phyloP scores from a whole-genome alignment of 768 basidiomycete species.

The Psilocybe sp. region DNA sequence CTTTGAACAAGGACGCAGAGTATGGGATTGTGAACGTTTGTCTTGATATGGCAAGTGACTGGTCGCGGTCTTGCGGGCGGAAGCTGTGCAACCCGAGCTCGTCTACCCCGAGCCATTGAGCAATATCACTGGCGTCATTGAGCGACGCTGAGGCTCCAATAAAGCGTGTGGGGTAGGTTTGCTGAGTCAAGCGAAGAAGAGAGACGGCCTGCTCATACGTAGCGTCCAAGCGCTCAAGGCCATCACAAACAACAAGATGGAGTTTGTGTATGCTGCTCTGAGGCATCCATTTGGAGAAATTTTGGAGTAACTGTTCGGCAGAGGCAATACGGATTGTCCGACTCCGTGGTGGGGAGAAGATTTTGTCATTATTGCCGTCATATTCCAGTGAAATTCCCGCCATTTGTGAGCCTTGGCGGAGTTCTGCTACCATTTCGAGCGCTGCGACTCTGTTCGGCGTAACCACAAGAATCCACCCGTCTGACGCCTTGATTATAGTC shows the following conservation, averaged over 20 bases:
- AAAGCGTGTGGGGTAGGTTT: conserved; percentile 61
- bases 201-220: conserved; percentile 83
- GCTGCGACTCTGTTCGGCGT: conserved; percentile 57
- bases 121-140: conserved; percentile 77
- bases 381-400: conserved; percentile 39
- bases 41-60: conserved; percentile 63
- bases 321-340: conserved; percentile 58
- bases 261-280: conserved; percentile 37
- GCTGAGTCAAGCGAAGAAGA: conserved; percentile 62
- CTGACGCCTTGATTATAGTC: conserved; percentile 37
- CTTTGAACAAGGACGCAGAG: conserved; percentile 83
- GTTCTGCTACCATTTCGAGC: conserved; percentile 50
- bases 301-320: conserved; percentile 45
- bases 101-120: conserved; percentile 79
- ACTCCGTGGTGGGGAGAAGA: conserved; percentile 31
- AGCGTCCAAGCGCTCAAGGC: conserved; percentile 78
- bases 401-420: conserved; percentile 37
- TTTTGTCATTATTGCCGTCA: conserved; percentile 10
- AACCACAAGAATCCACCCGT: conserved; percentile 63
- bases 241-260: conserved; percentile 76
- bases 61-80: conserved; percentile 79
- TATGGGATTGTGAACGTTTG: conserved; percentile 85
- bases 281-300: conserved; percentile 31
- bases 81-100: conserved; percentile 68
- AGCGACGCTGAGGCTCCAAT: conserved; percentile 79